phyloP scores from a whole-genome alignment of 306 rosid genomes.

The Vicia sativa region DNA sequence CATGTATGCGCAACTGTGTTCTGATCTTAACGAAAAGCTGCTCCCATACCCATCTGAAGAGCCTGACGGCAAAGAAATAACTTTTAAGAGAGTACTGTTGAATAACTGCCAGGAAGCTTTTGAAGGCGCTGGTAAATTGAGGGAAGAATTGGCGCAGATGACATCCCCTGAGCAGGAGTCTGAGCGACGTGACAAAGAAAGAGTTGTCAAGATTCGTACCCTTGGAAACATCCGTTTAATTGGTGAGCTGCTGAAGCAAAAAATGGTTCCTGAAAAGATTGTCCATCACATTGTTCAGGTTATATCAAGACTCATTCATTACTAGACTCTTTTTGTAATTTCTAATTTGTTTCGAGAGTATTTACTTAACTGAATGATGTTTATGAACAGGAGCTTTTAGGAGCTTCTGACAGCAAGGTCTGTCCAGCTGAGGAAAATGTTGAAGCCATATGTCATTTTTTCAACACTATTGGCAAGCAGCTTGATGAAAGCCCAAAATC shows the following conservation, averaged over 20 bases:
- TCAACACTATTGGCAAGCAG: slow-evolving; percentile 95
- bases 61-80: slow-evolving; percentile 83
- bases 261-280: slow-evolving; percentile 95
- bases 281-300: slow-evolving; percentile 99
- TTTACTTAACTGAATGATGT: slow-evolving; percentile 13
- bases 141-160: slow-evolving; percentile 86
- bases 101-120: slow-evolving; percentile 96
- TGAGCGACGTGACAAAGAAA: slow-evolving; percentile 86
- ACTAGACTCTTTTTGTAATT: slow-evolving; percentile 25
- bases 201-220: slow-evolving; percentile 81
- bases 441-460: slow-evolving; percentile 96
- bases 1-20: slow-evolving; percentile 90
- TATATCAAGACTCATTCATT: slow-evolving; percentile 33
- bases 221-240: slow-evolving; percentile 94
- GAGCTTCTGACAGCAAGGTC: slow-evolving; percentile 63
- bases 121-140: slow-evolving; percentile 84
- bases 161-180: slow-evolving; percentile 84
- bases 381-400: slow-evolving; percentile 81
- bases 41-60: slow-evolving; percentile 91
- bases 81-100: slow-evolving; percentile 86
- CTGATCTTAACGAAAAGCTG: slow-evolving; percentile 83
- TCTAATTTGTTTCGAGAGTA: slow-evolving; percentile 31
- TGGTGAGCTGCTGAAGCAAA: slow-evolving; percentile 98
- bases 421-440: slow-evolving; percentile 99
- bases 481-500: slow-evolving; percentile 83